These are phyloP conservation scores for Cucurbita pepo DNA, from an alignment of 306 rosid species.

Conservation along the genomic window DNA sequence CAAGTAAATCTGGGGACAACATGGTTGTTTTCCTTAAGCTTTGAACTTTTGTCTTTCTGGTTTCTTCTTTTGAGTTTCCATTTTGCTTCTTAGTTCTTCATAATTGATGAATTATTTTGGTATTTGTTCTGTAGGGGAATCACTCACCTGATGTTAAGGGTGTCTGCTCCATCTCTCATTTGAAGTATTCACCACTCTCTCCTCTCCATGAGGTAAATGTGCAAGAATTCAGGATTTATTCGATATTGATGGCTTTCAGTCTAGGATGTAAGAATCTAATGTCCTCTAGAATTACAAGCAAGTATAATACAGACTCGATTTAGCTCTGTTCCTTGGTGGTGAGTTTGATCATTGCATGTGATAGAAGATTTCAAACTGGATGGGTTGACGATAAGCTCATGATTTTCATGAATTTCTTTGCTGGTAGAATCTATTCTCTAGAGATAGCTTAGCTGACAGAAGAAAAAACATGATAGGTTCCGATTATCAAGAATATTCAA, in stretches of 20 bases:
- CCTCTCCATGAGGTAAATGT: conserved; percentile 15
- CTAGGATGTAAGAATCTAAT: not conserved
- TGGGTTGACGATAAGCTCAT: no score
- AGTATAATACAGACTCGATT: not conserved
- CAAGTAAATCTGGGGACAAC: conserved; percentile 28
- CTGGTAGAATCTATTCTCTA: not conserved
- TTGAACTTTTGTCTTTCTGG: not conserved
- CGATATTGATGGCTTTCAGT: not conserved
- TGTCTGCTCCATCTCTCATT: conserved; percentile 5
- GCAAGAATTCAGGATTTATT: no score
- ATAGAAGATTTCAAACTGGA: not conserved
- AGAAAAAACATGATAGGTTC: conserved; percentile 24
- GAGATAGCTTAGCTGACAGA: not conserved
- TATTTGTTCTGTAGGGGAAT: conserved; percentile 12
- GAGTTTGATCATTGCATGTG: not conserved
- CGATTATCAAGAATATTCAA: conserved; percentile 4
- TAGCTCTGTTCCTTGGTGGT: not conserved
- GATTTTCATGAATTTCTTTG: no score
- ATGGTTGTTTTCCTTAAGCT: conserved; percentile 19
- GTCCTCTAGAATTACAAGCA: not conserved
- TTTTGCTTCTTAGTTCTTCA: not conserved
- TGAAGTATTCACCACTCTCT: conserved; percentile 6
- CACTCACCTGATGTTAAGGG: conserved; percentile 8
- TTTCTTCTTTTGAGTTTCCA: not conserved
- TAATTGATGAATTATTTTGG: conserved; percentile 3